Evolutionary conservation across 2,329 filamentous ascomycete genomes (phyloP), one percentile per base, ranked within the genome.

Genomic region (Claviceps digitariae): DNA sequence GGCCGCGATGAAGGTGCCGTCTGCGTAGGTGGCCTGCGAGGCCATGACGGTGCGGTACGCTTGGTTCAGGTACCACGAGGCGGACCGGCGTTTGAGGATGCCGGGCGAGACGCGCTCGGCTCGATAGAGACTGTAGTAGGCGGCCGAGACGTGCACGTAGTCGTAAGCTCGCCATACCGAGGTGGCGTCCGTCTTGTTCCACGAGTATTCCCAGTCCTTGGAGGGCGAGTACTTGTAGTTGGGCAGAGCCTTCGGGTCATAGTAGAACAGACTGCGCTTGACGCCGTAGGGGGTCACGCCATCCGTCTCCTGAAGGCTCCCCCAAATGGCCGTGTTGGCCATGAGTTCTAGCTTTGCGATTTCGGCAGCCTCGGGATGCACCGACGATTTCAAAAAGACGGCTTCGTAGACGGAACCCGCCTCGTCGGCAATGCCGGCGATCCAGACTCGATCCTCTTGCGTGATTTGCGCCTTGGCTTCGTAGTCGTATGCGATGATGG

Each of bases 381-480:
- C 61, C 1, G 70, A 69, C 54, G 80, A 75, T 63, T 83, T 82
- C 65, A 78, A 72, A 2, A 72, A 66, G 0, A 76, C 74, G 0
- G 78, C 76, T 0, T 81, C 69, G 56, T 74, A 81, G 0, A 77
- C 73, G 1, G 78, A 78, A 0, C 79, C 79, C 0, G 70, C 79
- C 63, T 83, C 79, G 54, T 82, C 79, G 53, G 77, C 81, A 0
- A 83, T 67, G 0, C 79, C 79, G 0, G 78, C 72, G 4, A 82
- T 74, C 79, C 79, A 82, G 7, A 73, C 77, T 1, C 79, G 71
- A 1, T 67, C 54, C 36, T 77, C 73, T 50, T 76, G 74, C 31
- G 66, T 62, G 3, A 77, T 72, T 25, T 70, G 68, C 8, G 66
- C 57, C 6, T 63, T 61, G 2, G 57, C 71, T 63, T 72, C 78